Conservation (phyloP, 257 asterid genomes). For the Thymus mandschuricus region DNA sequence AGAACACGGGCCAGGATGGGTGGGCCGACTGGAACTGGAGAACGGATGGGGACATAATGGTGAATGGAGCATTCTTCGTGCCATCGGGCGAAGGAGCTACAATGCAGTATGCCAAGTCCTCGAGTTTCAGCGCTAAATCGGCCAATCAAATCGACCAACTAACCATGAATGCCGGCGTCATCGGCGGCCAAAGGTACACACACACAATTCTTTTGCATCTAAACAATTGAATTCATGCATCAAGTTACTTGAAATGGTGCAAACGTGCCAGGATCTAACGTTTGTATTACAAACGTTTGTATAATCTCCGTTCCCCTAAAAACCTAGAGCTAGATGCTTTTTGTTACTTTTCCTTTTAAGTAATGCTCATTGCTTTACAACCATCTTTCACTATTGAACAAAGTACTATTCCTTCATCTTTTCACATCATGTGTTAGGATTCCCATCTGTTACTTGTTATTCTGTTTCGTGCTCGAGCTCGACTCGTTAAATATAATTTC, state of each 20-base stretch:
- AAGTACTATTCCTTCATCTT: not conserved
- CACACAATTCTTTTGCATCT: not conserved
- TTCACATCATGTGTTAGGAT: slow-evolving; percentile 20
- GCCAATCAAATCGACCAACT: slow-evolving; percentile 54
- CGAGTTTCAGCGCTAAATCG: slow-evolving; percentile 56
- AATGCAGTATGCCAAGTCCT: slow-evolving; percentile 56
- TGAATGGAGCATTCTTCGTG: slow-evolving; percentile 88
- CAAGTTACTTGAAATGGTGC: too few relatives aligned
- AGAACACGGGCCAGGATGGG: slow-evolving; percentile 57
- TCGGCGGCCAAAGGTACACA: slow-evolving; percentile 68
- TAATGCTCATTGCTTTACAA: slow-evolving; percentile 18
- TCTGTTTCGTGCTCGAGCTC: not conserved
- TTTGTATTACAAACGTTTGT: too few relatives aligned
- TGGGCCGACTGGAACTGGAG: slow-evolving; percentile 93
- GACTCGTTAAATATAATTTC: not conserved
- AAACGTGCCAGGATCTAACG: too few relatives aligned
- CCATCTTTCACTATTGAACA: slow-evolving; percentile 24
- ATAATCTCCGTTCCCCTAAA: not conserved
- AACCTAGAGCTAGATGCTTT: not conserved
- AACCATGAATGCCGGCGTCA: slow-evolving; percentile 70
- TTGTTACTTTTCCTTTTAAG: not conserved
- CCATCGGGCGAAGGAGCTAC: slow-evolving; percentile 74
- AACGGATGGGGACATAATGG: slow-evolving; percentile 75
- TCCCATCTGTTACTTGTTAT: not conserved
- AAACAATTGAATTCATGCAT: too few relatives aligned